Base-by-base conservation (phyloP, 257 asterid species). In the Primulina tabacum region DNA sequence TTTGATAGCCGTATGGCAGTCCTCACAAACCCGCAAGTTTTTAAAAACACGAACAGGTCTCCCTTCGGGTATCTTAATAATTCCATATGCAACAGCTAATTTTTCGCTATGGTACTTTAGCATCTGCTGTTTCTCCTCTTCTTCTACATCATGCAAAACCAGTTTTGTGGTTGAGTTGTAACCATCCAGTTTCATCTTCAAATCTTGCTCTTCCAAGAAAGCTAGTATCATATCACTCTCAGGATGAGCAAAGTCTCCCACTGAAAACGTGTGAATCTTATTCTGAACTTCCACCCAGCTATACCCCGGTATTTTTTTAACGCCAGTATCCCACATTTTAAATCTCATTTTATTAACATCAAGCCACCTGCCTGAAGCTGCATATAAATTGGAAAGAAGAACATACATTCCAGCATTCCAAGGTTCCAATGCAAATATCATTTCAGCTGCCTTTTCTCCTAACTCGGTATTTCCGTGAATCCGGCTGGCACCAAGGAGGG, bases 401-500 rank as follows among this genome's bases (percentile, higher is more conserved):
- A 90, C 90, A 59, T 93, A 93, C 96, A 90, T 91, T 34, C 97
- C 96, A 0, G 97, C 79, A 77, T 89, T 90, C 96, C 96, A 86
- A 29, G 97, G 99, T 69, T 93, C 99, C 73, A 86, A 72, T 58
- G 82, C 56, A 60, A 93, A 86, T 71, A 93, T 82, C 89, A 84
- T 90, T 69, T 87, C 89, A 20, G 97, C 99, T 60, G 99, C 99
- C 64, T 86, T 87, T 87, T 93, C 97, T 62, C 96, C 99, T 65
- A 93, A 71, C 75, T 77, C 82, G 12, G 95, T 82, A 71, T 87
- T 82, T 20, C 97, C 96, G 58, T 93, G 97, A 57, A 87, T 91
- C 80, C 92, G 80, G 80, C 99, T 86, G 60, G 99, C 99, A 67
- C 96, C 97, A n/a, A 93, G 96, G 62, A 93, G 91, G 53, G 99